These are phyloP conservation scores for Moringa oleifera DNA, from an alignment of 345 rosid genomes.

Conservation along the genomic window DNA sequence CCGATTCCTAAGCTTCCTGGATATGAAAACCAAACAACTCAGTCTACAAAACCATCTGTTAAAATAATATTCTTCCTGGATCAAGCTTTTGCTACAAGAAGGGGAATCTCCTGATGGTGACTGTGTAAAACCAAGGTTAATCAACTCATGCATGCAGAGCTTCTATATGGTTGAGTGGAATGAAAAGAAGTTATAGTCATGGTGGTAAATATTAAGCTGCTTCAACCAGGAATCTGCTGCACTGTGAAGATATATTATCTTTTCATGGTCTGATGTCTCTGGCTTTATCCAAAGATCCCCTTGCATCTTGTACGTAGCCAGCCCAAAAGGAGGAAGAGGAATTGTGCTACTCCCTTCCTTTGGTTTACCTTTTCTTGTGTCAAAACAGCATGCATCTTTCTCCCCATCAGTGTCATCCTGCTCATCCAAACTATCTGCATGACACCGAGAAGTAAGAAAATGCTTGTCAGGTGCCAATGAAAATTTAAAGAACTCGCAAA, in stretches of 20 bases:
- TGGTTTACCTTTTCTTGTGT: conserved; percentile 1
- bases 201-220: conserved; percentile 63
- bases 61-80: too few species aligned
- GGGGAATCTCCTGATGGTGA: neutral
- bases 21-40: too few species aligned
- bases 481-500: too few species aligned
- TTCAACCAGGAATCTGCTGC: conserved; percentile 86
- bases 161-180: conserved; percentile 22
- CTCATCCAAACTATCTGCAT: conserved; percentile 28
- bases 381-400: conserved; percentile 27
- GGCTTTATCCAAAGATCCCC: conserved; percentile 59
- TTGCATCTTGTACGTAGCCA: conserved; percentile 64
- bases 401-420: conserved; percentile 11
- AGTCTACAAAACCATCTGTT: too few species aligned
- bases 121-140: neutral
- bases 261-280: conserved; percentile 33
- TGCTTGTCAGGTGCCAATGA: neutral
- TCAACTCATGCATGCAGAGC: neutral
- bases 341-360: conserved; percentile 16
- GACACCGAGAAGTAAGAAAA: neutral
- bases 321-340: conserved; percentile 59
- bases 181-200: conserved; percentile 51
- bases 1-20: too few species aligned
- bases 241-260: conserved; percentile 31
- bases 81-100: too few species aligned